Conservation (phyloP, 345 rosid genomes). For the Isatis tinctoria region DNA sequence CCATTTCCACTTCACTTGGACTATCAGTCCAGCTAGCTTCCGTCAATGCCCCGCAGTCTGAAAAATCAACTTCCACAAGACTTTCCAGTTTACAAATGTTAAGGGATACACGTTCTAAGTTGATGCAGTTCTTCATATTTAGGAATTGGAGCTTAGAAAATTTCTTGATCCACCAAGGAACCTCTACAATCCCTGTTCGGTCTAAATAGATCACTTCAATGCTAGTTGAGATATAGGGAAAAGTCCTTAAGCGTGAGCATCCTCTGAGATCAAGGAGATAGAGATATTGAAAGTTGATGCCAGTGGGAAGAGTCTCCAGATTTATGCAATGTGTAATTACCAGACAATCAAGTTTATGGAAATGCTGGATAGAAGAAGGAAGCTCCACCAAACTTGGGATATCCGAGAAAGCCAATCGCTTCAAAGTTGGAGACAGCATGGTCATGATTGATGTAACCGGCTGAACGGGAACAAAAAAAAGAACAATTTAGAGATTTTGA, state of each 20-base stretch:
- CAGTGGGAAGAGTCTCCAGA: neutral
- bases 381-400: neutral
- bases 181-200: neutral
- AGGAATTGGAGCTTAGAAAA: neutral
- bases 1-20: neutral
- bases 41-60: neutral
- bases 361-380: neutral
- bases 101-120: neutral
- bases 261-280: rapidly evolving
- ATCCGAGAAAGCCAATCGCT: neutral
- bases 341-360: neutral
- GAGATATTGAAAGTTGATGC: neutral
- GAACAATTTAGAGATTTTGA: too few relatives aligned
- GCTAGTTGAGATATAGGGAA: neutral
- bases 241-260: neutral
- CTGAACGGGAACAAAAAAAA: neutral
- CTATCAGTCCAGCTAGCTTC: neutral
- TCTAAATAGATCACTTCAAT: rapidly evolving
- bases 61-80: neutral
- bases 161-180: neutral
- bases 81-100: neutral
- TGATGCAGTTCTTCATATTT: neutral
- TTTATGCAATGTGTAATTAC: neutral
- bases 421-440: neutral
- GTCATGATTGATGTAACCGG: neutral